A percentile compares a stretch with the other conserved stretches of the same genome.
Conservation (phyloP, 73 alveolate species). For the Durusdinium trenchii region DNA sequence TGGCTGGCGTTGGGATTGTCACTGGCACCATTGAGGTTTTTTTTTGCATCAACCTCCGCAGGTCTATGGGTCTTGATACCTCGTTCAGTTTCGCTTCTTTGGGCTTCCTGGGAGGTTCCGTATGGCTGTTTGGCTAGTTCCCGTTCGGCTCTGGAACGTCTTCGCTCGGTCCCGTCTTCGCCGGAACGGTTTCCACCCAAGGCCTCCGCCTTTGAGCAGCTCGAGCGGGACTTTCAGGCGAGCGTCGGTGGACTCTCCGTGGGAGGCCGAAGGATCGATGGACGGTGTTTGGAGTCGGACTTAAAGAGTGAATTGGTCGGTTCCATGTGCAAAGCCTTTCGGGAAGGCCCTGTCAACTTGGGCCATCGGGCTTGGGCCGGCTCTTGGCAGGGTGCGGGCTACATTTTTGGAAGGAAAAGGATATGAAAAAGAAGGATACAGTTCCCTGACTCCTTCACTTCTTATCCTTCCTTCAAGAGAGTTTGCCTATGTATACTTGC, state of each 20-base stretch:
- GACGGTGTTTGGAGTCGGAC: neutral
- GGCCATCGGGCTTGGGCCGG: neutral
- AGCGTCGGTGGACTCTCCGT: neutral
- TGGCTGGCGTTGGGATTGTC: no score
- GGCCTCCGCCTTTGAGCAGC: slow-evolving; percentile 54
- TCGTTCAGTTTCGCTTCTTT: neutral
- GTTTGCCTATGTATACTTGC: neutral
- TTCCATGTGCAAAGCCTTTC: neutral
- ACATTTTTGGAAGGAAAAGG: no score
- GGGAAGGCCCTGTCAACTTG: neutral
- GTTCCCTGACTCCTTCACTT: neutral
- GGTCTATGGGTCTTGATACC: no score
- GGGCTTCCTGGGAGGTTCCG: neutral
- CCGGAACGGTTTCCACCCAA: neutral
- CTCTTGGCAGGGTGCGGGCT: no score
- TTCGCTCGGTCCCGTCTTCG: neutral
- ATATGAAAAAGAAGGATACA: neutral
- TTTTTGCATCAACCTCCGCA: no score
- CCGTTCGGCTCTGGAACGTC: neutral
- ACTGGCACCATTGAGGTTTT: no score
- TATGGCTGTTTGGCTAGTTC: neutral
- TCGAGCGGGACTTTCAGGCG: slow-evolving; percentile 41
- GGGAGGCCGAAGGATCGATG: neutral
- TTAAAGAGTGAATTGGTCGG: neutral
- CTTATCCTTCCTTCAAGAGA: neutral